A percentile compares a stretch with the other conserved stretches of the same genome.
These are phyloP conservation scores for Turritis glabra DNA, from an alignment of 345 rosid genomes.

Conservation along the genomic window DNA sequence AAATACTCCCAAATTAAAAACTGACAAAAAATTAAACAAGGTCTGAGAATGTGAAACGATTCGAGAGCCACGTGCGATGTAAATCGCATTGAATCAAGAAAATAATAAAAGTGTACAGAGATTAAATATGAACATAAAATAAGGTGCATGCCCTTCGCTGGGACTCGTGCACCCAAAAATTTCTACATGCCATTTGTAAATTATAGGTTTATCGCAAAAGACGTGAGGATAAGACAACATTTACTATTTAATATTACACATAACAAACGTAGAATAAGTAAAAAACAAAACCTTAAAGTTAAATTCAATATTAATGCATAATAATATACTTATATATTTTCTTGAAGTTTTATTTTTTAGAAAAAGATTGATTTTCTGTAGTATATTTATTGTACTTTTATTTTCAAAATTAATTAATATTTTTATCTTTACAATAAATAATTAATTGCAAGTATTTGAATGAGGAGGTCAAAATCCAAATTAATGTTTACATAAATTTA, in stretches of 20 bases:
- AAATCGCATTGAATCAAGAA: slow-evolving; percentile 33
- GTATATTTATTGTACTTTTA: too few species aligned
- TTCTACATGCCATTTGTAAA: slow-evolving; percentile 19
- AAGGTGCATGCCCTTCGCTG: slow-evolving; percentile 38
- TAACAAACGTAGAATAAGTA: neutral
- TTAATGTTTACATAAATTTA: too few species aligned
- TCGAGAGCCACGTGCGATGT: slow-evolving; percentile 53
- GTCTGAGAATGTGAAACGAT: slow-evolving; percentile 64
- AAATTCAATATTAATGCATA: neutral
- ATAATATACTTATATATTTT: neutral
- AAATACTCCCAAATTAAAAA: slow-evolving; percentile 31
- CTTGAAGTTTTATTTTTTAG: too few species aligned
- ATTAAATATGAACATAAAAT: slow-evolving; percentile 6
- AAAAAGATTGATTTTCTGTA: too few species aligned
- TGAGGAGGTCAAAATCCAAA: too few species aligned
- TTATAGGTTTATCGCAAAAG: slow-evolving; percentile 25
- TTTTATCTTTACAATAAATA: too few species aligned
- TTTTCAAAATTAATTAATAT: too few species aligned
- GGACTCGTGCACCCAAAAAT: slow-evolving; percentile 31
- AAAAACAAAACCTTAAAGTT: neutral
- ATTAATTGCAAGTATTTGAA: too few species aligned
- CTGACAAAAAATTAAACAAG: slow-evolving; percentile 30
- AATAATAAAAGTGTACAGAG: slow-evolving; percentile 3
- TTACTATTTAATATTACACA: neutral
- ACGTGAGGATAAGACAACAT: slow-evolving; percentile 18